Base-by-base conservation (phyloP, 352 stramenopile species). In the Phytophthora lateralis region DNA sequence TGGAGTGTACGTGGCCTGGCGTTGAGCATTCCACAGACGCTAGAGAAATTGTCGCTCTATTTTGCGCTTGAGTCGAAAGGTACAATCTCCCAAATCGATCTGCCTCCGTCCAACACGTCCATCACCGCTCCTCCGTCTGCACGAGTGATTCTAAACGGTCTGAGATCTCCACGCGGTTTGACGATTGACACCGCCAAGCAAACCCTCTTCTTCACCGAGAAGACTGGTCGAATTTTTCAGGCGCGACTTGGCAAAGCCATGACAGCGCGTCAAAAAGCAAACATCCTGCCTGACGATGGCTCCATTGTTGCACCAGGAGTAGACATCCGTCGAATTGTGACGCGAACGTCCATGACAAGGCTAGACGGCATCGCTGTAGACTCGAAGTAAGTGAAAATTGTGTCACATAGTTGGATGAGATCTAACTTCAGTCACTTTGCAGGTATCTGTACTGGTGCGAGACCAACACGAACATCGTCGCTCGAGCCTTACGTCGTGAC, bases 381-480 rank as follows among this genome's bases (percentile, higher is more conserved):
- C 48, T 75, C 69, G 21, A 74, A 72, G 76, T 80, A 55, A 32
- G 55, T 44, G 2, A 24, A 8, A 9, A 18, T 14, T 27, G 5
- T 26, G 12, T 17, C 30, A 4, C 26, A 4, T 41, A 2, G 35
- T 41, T 41, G 35, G n/a, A 17, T 17, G n/a, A 3, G 35, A 20
- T 3, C n/a, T 14, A 38, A 38, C 12, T 41, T 18, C 0, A 10
- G 20, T n/a, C 4, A 18, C 15, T 39, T 56, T 55, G 2, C 24
- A 87, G 76, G 48, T 87, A 76, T 51, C 11, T 89, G 3, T 93
- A 91, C 56, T 93, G 83, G 83, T 81, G 71, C 43, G 83, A 93
- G 39, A 82, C 50, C 21, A 93, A 90, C 63, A 65, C 69, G 8
- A 90, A 93, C 46, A 63, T 77, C 3, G 47, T 93, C 14, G 80